A percentile compares a stretch with the other conserved stretches of the same genome.
phyloP scores from a whole-genome alignment of 2,329 filamentous ascomycete genomes.

The Verticillium alfalfae region DNA sequence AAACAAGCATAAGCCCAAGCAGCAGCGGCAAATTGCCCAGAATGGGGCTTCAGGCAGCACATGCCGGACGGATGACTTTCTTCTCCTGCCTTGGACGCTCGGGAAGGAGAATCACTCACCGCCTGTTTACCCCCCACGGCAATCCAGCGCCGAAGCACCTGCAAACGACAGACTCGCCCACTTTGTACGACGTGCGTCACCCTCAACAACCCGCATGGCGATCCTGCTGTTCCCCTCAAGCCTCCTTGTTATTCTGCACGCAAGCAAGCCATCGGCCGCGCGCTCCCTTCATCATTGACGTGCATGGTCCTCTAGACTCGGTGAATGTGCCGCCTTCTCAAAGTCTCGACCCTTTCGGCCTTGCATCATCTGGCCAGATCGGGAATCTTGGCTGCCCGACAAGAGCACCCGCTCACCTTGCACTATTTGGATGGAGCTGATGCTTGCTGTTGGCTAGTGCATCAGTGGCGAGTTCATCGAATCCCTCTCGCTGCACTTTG shows the following conservation, averaged over 20 bases:
- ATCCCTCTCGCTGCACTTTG: constrained; percentile 65
- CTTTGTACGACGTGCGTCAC: neutral
- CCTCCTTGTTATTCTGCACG: neutral
- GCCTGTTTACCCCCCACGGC: neutral
- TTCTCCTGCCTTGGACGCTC: neutral
- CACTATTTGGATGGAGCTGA: neutral
- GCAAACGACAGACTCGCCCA: neutral
- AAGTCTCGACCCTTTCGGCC: neutral
- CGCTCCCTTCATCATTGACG: neutral
- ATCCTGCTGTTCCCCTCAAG: neutral
- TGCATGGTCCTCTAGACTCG: neutral
- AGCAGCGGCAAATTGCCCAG: neutral
- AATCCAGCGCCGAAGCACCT: neutral
- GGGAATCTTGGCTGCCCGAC: neutral
- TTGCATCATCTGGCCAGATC: neutral
- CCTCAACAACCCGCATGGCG: neutral
- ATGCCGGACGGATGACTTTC: neutral
- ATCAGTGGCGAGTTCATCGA: constrained; percentile 41
- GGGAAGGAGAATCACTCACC: neutral
- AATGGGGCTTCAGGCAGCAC: neutral
- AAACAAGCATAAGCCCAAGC: neutral
- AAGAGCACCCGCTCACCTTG: neutral
- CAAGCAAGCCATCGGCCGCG: neutral
- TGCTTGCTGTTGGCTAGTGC: constrained; percentile 5
- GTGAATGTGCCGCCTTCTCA: no score